These are phyloP conservation scores for Diaporthe sp. DNA, from an alignment of 2,329 filamentous ascomycete genomes.

Conservation along the genomic window DNA sequence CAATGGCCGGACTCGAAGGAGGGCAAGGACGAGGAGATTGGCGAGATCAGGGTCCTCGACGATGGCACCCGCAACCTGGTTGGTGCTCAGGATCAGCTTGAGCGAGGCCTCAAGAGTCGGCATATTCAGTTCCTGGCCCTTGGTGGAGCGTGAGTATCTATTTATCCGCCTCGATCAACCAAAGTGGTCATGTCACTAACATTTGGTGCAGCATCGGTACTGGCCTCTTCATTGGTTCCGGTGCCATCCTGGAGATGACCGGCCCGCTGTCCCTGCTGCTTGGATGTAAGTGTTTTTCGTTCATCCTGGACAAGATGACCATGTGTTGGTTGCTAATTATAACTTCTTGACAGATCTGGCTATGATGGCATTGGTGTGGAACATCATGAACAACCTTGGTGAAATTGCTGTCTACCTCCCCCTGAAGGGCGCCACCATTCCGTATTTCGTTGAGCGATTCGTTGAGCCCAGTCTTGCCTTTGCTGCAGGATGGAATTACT, in stretches of 20 bases:
- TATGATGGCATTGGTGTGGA: conserved; percentile 79
- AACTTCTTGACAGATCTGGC: conserved; percentile 63
- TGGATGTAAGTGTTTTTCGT: conserved; percentile 50
- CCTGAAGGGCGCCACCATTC: conserved; percentile 80
- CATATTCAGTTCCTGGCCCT: conserved; percentile 40
- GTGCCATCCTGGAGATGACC: conserved; percentile 70
- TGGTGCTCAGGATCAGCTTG: conserved; percentile 37
- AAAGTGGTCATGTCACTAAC: conserved; percentile 4
- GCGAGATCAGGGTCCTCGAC: conserved; percentile 32
- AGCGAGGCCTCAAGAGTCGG: conserved; percentile 39
- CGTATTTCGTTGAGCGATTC: conserved; percentile 79
- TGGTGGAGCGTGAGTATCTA: conserved; percentile 36
- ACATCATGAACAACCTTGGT: conserved; percentile 77
- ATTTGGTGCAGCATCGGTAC: conserved; percentile 74
- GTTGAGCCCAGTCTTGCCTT: conserved; percentile 72
- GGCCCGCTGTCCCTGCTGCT: conserved; percentile 77
- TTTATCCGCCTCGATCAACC: neutral
- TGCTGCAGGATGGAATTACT: conserved; percentile 65
- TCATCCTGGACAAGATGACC: neutral
- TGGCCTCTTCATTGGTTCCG: conserved; percentile 78
- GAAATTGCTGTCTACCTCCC: conserved; percentile 86
- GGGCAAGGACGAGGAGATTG: conserved; percentile 37
- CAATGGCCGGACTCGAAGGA: conserved; percentile 29
- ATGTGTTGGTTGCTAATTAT: neutral
- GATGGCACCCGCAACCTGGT: conserved; percentile 35